phyloP scores from a whole-genome alignment of 495 filamentous ascomycete species.

The Margaritispora aquatica region DNA sequence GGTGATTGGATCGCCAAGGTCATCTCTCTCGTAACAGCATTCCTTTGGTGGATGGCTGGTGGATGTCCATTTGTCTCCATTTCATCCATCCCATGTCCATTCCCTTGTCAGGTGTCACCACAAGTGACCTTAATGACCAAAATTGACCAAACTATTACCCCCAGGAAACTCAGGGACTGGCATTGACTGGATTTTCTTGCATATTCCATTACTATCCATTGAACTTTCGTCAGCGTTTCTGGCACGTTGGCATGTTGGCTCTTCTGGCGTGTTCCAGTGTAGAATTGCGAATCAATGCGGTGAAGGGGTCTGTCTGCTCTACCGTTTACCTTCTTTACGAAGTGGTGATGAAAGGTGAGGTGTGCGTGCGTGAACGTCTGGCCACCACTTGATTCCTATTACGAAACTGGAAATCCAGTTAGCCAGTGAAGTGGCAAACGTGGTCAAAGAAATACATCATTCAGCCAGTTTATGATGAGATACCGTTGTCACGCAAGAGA shows the following conservation, averaged over 20 bases:
- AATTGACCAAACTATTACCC: slow-evolving; percentile 14
- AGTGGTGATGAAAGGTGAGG: too few relatives aligned
- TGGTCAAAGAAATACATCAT: slow-evolving; percentile 3
- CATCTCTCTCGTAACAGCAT: slow-evolving; percentile 7
- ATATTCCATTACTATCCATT: slow-evolving; percentile 4
- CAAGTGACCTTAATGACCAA: too few relatives aligned
- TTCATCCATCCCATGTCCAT: too few relatives aligned
- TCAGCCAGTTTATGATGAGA: background rate
- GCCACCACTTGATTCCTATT: background rate
- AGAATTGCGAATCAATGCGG: slow-evolving; percentile 6
- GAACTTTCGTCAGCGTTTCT: slow-evolving; percentile 9
- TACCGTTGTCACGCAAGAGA: slow-evolving; percentile 4
- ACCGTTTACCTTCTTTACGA: too few relatives aligned
- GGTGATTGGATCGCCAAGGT: slow-evolving; percentile 8
- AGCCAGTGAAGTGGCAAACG: slow-evolving; percentile 9
- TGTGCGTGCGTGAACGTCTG: background rate
- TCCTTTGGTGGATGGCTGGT: too few relatives aligned
- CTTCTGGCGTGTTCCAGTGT: background rate
- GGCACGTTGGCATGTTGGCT: too few relatives aligned
- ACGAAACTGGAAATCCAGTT: background rate
- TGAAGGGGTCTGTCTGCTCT: slow-evolving; percentile 4
- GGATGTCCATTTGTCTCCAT: too few relatives aligned
- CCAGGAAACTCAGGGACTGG: slow-evolving; percentile 9
- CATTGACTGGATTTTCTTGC: too few relatives aligned
- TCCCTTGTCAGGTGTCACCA: background rate